phyloP scores from a whole-genome alignment of 2,329 filamentous ascomycete species.

The Fonsecaea nubica region DNA sequence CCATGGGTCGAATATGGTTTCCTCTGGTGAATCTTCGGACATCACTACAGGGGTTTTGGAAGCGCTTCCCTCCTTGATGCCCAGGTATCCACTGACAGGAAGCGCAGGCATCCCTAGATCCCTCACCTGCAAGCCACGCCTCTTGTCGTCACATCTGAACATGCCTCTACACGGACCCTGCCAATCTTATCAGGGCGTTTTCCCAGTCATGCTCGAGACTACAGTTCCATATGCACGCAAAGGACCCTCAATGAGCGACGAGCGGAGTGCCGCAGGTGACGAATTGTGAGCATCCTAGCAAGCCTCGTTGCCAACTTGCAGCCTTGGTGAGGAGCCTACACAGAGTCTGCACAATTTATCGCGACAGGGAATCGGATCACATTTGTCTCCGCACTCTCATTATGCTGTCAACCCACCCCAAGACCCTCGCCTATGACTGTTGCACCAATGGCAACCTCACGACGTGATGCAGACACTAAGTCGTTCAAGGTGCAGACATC shows the following conservation, averaged over 20 bases:
- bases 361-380: background rate
- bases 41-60: background rate
- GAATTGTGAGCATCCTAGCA: background rate
- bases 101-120: conserved; percentile 11
- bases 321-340: background rate
- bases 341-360: background rate
- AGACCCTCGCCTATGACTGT: background rate
- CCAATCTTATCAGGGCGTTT: conserved; percentile 3
- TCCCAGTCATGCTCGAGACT: background rate
- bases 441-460: background rate
- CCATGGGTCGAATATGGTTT: background rate
- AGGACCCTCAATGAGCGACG: background rate
- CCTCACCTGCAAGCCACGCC: conserved; percentile 23
- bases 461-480: background rate
- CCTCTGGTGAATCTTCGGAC: background rate
- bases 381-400: background rate
- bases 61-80: background rate
- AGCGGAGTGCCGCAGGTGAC: background rate
- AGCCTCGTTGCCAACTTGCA: background rate
- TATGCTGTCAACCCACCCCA: background rate
- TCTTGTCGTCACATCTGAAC: conserved; percentile 11
- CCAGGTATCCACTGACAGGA: conserved; percentile 4
- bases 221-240: background rate
- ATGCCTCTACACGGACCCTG: background rate
- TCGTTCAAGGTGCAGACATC: background rate